Evolutionary conservation across 192 early-diverging fungal genomes (phyloP).

Genomic region (Chytriomyces sp.): DNA sequence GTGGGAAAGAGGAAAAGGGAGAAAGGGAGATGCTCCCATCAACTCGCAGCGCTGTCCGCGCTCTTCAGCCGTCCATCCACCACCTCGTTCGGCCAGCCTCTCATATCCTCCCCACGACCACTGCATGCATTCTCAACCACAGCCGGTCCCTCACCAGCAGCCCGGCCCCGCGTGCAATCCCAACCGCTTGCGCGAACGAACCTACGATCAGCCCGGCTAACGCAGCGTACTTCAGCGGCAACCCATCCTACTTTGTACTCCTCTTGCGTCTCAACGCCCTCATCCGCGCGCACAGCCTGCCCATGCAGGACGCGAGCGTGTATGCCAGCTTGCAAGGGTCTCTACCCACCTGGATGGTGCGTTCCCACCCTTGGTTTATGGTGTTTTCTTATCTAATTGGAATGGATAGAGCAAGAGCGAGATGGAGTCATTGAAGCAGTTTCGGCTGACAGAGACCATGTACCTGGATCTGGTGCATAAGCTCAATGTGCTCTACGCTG

Average conservation of each 20-base stretch:
- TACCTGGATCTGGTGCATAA: conserved; percentile 44
- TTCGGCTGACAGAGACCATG: conserved; percentile 28
- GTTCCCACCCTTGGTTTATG: neutral
- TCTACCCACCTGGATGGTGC: conserved; percentile 25
- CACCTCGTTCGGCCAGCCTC: too few relatives aligned
- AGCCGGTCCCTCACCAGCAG: too few relatives aligned
- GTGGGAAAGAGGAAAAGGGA: too few relatives aligned
- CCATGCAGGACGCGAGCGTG: conserved; percentile 24
- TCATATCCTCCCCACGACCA: too few relatives aligned
- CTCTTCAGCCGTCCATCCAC: too few relatives aligned
- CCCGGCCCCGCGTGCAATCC: neutral
- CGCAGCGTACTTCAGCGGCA: conserved; percentile 86
- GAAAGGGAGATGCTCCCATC: too few relatives aligned
- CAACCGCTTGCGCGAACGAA: neutral
- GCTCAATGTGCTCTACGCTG: conserved; percentile 46
- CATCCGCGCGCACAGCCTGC: conserved; percentile 42
- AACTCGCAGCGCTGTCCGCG: too few relatives aligned
- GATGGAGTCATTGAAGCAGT: conserved; percentile 36
- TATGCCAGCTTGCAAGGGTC: neutral
- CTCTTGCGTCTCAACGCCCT: conserved; percentile 68
- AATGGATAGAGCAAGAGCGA: conserved; percentile 11
- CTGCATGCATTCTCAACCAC: too few relatives aligned
- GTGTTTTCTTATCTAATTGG: neutral
- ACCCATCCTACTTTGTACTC: conserved; percentile 76
- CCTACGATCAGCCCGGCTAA: neutral